Base-by-base conservation (phyloP, 305 asterid genomes). In the Salvia sclarea region DNA sequence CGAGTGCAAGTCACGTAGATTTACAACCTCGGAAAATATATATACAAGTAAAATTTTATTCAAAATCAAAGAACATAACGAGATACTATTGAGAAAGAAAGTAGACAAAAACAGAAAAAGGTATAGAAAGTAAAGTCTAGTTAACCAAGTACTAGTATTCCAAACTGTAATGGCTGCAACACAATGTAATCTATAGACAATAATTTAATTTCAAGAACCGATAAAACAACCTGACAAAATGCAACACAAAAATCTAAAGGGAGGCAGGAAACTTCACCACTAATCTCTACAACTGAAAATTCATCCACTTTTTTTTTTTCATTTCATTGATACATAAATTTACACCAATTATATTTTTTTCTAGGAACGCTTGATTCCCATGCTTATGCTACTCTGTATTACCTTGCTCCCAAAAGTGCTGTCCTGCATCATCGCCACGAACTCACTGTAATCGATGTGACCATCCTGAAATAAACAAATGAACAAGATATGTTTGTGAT, bases 391-490 rank as follows among this genome's bases (percentile, higher is more conserved):
- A 55, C 38, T 66, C 64, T 72, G 81, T 18, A 62, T 53, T 60
- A 76, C 78, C 68, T 69, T 71, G 74, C 74, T 81, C 13, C 88
- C 84, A 40, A 90, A 85, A 40, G 82, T 81, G 1, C 89, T 55
- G 54, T 88, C 88, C 79, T 88, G 87, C 96, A 90, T 90, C 97
- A 90, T 90, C 28, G 87, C 88, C 52, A 80, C 92, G n/a, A 90
- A 90, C 50, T 88, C 96, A 31, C 74, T 85, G 76, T 88, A 90
- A 80, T 90, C 97, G 8, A 90, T 90, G 47, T 74, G 79, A 0
- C 92, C 95, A 61, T 88, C 97, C 97, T 88, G 83, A 54, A 68
- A 66, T 16, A 18, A 69, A 56, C 31, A 54, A 68, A 66, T 16
- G 14, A 69, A 56, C 31, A 16, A 41, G 30, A 54, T 0, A 58